Base-by-base conservation (phyloP, 768 basidiomycete species). In the Chalciporus pseudorubinellus region DNA sequence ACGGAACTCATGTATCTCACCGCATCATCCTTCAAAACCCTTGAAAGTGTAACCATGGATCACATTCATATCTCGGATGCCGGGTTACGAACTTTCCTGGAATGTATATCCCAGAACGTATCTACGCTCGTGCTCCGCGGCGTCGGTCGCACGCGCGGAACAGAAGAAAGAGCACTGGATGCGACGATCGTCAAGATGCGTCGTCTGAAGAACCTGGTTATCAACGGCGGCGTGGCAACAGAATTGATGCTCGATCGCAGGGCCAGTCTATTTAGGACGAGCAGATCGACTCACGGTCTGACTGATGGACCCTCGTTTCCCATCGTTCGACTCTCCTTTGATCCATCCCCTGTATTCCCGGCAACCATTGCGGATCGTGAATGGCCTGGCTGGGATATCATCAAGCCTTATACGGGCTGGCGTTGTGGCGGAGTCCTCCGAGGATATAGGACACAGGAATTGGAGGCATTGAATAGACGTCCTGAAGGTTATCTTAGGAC, bases 1-100 rank as follows among this genome's bases (percentile, higher is more conserved):
- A n/a, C n/a, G 38, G 48, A 54, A 8, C 52, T 50, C 11, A 36
- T 34, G 14, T 44, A 39, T 6, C 21, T 55, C 29, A 39, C 44
- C 3, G 41, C 48, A 1, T 42, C 47, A 8, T 55, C 56, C 7
- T 19, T 31, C 12, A 9, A 19, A 5, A 45, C 55, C n/a, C 55
- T 53, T 19, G 10, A 18, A 2, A 33, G 19, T 1, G 52, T 57
- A 12, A 45, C 46, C 18, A 18, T 52, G 13, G 43, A 48, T 1
- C 2, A 3, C 6, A 0, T 2, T 22, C 31, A 6, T 0, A 8
- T 57, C 21, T 38, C 41, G 29, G 2, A 36, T 20, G 29, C 21
- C 8, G 52, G 48, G 3, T 14, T 57, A 5, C 10, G 33, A 14
- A 16, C 6, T 4, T 57, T 57, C 28, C 34, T 55, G 13, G 14